Base-by-base conservation (phyloP, 73 alveolate species). In the Breviolum minutum region DNA sequence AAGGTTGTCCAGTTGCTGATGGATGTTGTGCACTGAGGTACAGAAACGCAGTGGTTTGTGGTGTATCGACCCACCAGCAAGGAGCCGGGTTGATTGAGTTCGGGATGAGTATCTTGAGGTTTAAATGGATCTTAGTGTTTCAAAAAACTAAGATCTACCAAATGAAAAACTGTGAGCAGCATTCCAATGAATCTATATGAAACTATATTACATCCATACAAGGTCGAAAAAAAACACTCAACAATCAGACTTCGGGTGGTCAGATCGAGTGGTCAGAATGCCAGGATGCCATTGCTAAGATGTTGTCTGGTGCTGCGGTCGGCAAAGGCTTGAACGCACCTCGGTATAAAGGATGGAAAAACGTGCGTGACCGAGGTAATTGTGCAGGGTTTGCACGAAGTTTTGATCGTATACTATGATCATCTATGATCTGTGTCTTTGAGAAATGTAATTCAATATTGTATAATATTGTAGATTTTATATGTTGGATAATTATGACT, bases 261-360 rank as follows among this genome's bases (percentile, higher is more conserved):
- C 54, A 40, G 54, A 40, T 2, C 3, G 54, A 9, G 29, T 32
- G 17, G 82, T 32, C 29, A 26, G 54, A 40, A 40, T 40, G 54
- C 54, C 98, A 92, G 98, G 98, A 94, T 61, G 99, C 99, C 74
- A 94, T 94, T 64, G 94, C 92, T 8, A 94, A 94, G 94, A 94
- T 94, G 99, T 73, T 94, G 94, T 80, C 92, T 16, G 99, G 99
- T 61, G 66, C 92, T 16, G 99, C 99, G 8, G 99, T 94, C 26
- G 99, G 99, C 32, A 94, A 94, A 30, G 99, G 99, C 84, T 40
- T 94, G 64, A 94, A 94, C 40, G 99, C 90, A n/a, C 7, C 98
- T 32, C 60, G 90, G 98, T 76, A 4, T 22, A 22, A 26, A 16
- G 24, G 8, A 40, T n/a, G n/a, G n/a, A n/a, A n/a, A n/a, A n/a